Evolutionary conservation across 2,329 filamentous ascomycete species (phyloP).

Genomic region (Pezicula rhizophila): DNA sequence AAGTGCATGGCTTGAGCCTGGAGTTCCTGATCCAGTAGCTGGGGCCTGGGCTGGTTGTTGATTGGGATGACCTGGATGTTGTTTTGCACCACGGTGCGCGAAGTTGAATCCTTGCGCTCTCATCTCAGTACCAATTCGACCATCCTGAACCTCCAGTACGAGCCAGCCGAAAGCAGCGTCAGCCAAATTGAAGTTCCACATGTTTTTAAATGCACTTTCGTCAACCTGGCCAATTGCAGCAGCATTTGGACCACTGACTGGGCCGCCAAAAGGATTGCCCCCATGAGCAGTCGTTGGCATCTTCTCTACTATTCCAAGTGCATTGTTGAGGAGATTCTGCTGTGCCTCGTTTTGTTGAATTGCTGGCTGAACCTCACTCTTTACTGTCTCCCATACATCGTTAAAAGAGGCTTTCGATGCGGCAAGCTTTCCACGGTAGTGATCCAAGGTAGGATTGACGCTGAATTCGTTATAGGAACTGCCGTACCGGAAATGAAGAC

Average conservation of each 20-base stretch:
- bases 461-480: slow-evolving; percentile 99
- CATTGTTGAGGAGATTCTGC: slow-evolving; percentile 85
- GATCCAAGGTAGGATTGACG: slow-evolving; percentile 94
- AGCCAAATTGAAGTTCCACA: slow-evolving; percentile 99
- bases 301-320: slow-evolving; percentile 89
- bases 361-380: slow-evolving; percentile 88
- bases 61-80: slow-evolving; percentile 39
- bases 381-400: slow-evolving; percentile 98
- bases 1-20: slow-evolving; percentile 26
- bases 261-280: slow-evolving; percentile 93
- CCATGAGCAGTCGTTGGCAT: slow-evolving; percentile 95
- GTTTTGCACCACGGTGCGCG: slow-evolving; percentile 86
- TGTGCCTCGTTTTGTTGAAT: slow-evolving; percentile 92
- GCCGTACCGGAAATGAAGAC: slow-evolving; percentile 95
- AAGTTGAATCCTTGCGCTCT: slow-evolving; percentile 99
- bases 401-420: slow-evolving; percentile 98
- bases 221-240: slow-evolving; percentile 81
- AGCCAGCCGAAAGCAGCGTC: slow-evolving; percentile 97
- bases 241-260: slow-evolving; percentile 60
- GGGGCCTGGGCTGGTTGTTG: slow-evolving; percentile 29
- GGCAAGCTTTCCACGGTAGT: slow-evolving; percentile 96
- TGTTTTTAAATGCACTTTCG: slow-evolving; percentile 99
- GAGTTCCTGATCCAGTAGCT: slow-evolving; percentile 28
- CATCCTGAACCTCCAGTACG: slow-evolving; percentile 89
- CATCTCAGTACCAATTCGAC: slow-evolving; percentile 97